phyloP scores from a whole-genome alignment of 2,329 filamentous ascomycete species.

The Botrytis byssoidea region DNA sequence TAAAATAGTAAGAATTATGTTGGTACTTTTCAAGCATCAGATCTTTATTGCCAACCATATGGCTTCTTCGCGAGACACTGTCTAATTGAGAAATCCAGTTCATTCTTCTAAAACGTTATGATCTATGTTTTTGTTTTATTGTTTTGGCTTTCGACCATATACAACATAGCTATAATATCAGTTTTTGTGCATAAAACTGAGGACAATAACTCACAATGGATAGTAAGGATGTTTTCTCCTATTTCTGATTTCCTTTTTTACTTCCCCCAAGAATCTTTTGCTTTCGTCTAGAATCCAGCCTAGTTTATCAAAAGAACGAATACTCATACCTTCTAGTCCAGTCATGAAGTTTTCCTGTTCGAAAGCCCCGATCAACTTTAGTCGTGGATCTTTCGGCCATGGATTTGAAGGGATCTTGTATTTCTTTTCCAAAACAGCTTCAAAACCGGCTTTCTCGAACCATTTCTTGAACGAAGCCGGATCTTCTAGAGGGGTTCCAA shows the following conservation, averaged over 20 bases:
- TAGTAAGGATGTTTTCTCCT: background rate
- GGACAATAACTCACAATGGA: background rate
- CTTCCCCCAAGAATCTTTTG: background rate
- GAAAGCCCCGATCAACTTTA: constrained; percentile 28
- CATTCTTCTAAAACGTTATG: background rate
- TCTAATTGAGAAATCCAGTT: background rate
- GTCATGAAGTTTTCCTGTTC: background rate
- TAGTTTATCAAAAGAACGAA: background rate
- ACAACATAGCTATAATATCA: background rate
- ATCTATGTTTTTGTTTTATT: background rate
- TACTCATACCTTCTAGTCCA: constrained; percentile 3
- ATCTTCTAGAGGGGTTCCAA: background rate
- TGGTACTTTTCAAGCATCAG: background rate
- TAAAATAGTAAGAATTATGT: background rate
- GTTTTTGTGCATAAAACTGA: background rate
- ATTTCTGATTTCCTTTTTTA: constrained; percentile 4
- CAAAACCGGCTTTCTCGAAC: constrained; percentile 32
- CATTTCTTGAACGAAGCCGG: constrained; percentile 31
- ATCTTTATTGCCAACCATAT: background rate
- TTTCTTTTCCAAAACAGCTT: constrained; percentile 32
- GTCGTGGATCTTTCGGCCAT: constrained; percentile 34
- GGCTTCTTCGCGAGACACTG: background rate
- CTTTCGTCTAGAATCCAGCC: background rate
- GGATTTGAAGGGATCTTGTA: constrained; percentile 33
- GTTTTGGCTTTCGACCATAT: background rate